These are phyloP conservation scores for Astrothelium subdiscretum DNA, from an alignment of 495 filamentous ascomycete genomes.

Conservation along the genomic window DNA sequence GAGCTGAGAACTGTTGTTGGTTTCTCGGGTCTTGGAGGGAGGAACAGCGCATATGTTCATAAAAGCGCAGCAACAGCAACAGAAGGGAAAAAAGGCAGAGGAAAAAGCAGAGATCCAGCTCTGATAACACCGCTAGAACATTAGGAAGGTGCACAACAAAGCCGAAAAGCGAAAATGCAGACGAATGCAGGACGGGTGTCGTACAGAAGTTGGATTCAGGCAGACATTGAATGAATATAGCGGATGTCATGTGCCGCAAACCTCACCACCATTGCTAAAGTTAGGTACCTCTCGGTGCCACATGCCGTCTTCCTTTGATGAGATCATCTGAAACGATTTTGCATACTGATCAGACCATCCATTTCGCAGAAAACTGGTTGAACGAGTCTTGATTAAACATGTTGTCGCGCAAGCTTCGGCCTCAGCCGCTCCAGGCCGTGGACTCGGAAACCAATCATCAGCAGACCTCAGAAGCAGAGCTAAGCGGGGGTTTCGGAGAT, in stretches of 20 bases:
- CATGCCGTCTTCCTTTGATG: not conserved
- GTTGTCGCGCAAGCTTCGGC: not conserved
- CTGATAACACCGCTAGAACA: not conserved
- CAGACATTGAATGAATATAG: not conserved
- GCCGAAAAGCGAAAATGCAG: not conserved
- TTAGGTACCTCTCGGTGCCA: not conserved
- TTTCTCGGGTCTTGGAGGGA: not conserved
- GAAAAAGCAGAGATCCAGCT: constrained; percentile 2
- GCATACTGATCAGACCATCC: not conserved
- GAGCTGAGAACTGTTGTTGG: not conserved
- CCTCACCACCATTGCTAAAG: not conserved
- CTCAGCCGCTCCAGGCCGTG: not conserved
- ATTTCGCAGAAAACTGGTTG: not conserved
- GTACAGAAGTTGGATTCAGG: not conserved
- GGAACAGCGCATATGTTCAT: not conserved
- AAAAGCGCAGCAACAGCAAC: not conserved
- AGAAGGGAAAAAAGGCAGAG: not conserved
- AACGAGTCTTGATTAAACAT: not conserved
- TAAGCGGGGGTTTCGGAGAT: not conserved
- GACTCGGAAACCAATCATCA: not conserved
- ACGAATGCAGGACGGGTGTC: not conserved
- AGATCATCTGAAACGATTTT: not conserved
- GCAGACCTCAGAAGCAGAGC: not conserved
- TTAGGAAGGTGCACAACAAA: not conserved
- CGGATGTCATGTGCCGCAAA: not conserved